Percentiles rank a stretch among this genome's conserved stretches.
phyloP scores from a whole-genome alignment of 2,329 filamentous ascomycete species.

The Nemania sp. region DNA sequence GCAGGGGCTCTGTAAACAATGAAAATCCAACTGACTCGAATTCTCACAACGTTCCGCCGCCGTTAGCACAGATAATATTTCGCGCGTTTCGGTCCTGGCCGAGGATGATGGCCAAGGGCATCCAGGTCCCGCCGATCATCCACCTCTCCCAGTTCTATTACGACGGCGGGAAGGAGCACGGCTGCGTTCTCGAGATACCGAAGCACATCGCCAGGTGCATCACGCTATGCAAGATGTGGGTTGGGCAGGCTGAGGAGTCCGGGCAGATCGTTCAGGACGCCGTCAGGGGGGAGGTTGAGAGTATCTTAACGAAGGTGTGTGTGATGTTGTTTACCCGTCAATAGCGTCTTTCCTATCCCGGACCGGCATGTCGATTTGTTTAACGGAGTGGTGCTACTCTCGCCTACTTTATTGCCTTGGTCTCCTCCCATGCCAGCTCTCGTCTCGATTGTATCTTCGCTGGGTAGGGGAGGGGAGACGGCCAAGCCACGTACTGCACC shows the following conservation, averaged over 20 bases:
- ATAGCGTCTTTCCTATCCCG: background rate
- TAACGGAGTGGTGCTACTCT: background rate
- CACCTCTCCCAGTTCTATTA: conserved; percentile 36
- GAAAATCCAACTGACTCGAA: background rate
- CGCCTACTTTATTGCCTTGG: background rate
- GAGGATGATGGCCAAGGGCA: conserved; percentile 44
- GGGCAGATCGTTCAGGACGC: conserved; percentile 41
- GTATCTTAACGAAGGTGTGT: conserved; percentile 40
- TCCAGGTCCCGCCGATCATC: conserved; percentile 45
- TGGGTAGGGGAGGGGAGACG: background rate
- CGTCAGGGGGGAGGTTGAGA: conserved; percentile 41
- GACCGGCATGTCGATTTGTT: background rate
- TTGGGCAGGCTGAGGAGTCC: conserved; percentile 36
- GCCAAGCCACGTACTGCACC: background rate
- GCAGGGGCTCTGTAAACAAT: background rate
- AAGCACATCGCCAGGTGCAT: conserved; percentile 44
- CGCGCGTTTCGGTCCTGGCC: conserved; percentile 45
- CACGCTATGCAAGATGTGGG: conserved; percentile 45
- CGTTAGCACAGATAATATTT: conserved; percentile 37
- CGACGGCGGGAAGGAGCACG: background rate
- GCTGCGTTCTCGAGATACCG: conserved; percentile 27
- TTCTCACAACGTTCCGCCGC: background rate
- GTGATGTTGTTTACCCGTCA: background rate
- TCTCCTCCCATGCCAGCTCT: background rate
- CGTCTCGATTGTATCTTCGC: background rate